phyloP scores from a whole-genome alignment of 176 grass and related monocot genomes.

The Leersia perrieri region DNA sequence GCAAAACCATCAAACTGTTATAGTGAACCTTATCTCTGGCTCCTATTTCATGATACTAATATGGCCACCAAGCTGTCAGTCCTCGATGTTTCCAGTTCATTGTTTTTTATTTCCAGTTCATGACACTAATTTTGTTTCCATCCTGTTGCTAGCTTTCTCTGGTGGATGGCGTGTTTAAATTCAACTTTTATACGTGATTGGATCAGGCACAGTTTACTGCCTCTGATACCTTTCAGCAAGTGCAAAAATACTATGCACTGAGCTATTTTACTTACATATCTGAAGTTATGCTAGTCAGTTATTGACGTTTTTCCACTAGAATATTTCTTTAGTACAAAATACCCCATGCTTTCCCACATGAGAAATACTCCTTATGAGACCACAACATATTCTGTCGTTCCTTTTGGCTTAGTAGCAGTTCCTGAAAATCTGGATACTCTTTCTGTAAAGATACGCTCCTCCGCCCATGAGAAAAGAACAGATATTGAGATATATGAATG shows the following conservation, averaged over 20 bases:
- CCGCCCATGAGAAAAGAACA: background rate
- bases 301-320: background rate
- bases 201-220: background rate
- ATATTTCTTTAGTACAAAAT: background rate
- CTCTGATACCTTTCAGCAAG: background rate
- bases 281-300: background rate
- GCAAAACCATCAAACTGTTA: background rate
- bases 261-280: background rate
- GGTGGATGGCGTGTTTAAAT: background rate
- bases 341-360: background rate
- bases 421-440: background rate
- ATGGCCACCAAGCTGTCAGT: background rate
- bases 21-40: background rate
- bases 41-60: background rate
- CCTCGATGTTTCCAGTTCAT: background rate
- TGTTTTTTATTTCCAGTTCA: too few relatives aligned
- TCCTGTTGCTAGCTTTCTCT: background rate
- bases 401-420: slow-evolving; percentile 13
- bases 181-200: background rate
- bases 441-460: background rate
- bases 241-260: background rate
- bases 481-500: background rate
- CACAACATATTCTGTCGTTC: too few relatives aligned
- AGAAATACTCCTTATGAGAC: background rate
- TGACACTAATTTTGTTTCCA: background rate